Evolutionary conservation across 1,284 basidiomycete genomes (phyloP).

Genomic region (Cryptococcus sp.): DNA sequence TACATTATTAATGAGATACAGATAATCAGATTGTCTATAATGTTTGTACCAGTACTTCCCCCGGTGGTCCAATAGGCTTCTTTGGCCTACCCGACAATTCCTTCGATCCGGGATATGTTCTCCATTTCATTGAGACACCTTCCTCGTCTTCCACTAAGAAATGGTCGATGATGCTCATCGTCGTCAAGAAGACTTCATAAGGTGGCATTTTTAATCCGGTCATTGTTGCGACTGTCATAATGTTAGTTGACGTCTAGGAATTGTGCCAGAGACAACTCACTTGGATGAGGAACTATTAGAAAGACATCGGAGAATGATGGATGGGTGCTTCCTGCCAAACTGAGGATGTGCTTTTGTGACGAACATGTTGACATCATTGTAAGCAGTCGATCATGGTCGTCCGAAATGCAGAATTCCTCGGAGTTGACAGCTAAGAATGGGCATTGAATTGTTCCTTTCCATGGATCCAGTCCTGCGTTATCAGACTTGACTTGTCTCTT

Average conservation of each 20-base stretch:
- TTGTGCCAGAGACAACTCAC: not conserved
- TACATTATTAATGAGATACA: no score
- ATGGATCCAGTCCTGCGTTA: conserved; percentile 37
- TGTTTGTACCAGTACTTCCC: not conserved
- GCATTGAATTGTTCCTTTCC: conserved; percentile 35
- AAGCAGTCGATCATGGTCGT: conserved; percentile 30
- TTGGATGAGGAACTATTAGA: conserved; percentile 19
- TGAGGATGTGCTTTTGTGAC: conserved; percentile 28
- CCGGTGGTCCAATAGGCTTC: not conserved
- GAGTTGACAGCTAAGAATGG: conserved; percentile 49
- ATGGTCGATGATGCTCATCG: conserved; percentile 1
- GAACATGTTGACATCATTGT: conserved; percentile 4
- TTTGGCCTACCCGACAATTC: not conserved
- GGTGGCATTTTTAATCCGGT: not conserved
- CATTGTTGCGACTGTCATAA: not conserved
- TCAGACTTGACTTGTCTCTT: no score
- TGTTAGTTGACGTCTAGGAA: not conserved
- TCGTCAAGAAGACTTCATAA: conserved; percentile 2
- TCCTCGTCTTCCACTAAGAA: not conserved
- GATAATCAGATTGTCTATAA: not conserved
- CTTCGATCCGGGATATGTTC: no score
- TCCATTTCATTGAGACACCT: not conserved
- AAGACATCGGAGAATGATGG: conserved; percentile 35
- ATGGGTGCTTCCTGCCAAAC: conserved; percentile 28
- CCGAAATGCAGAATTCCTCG: conserved; percentile 45